A percentile compares a stretch with the other conserved stretches of the same genome.
Conservation (phyloP, 441 rosid species). For the Viola pubescens region DNA sequence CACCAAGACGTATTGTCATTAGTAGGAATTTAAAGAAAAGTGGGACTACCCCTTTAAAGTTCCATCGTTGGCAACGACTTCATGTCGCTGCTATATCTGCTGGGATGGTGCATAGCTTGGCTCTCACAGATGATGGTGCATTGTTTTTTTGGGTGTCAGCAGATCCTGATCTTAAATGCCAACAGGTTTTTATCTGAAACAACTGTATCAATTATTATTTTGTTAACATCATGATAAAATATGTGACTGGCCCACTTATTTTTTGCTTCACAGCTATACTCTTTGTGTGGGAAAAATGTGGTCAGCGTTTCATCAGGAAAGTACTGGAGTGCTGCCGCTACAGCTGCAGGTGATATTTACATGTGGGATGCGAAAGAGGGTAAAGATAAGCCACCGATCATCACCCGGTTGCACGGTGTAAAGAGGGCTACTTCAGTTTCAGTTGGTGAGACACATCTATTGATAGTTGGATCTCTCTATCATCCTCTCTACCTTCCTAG, state of each 20-base stretch:
- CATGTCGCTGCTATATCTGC: constrained; percentile 81
- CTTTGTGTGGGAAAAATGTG: constrained; percentile 49
- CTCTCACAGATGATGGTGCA: constrained; percentile 85
- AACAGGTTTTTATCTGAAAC: constrained; percentile 53
- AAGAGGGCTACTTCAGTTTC: constrained; percentile 85
- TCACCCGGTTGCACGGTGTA: constrained; percentile 69
- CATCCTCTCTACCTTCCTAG: constrained; percentile 58
- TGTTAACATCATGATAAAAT: not conserved
- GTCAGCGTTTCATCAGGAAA: constrained; percentile 87
- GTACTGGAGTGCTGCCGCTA: constrained; percentile 84
- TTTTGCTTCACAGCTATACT: constrained; percentile 43
- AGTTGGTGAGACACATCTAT: constrained; percentile 92
- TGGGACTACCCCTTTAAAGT: constrained; percentile 57
- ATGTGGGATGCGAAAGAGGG: constrained; percentile 85
- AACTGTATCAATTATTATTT: constrained; percentile 8
- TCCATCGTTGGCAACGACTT: constrained; percentile 64
- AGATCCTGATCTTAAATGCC: constrained; percentile 84
- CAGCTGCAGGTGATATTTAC: constrained; percentile 80
- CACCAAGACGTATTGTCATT: constrained; percentile 74
- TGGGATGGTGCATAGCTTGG: constrained; percentile 91
- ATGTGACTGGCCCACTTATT: constrained; percentile 6
- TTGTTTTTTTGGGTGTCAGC: constrained; percentile 91
- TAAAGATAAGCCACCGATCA: constrained; percentile 49
- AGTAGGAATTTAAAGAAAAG: constrained; percentile 73
- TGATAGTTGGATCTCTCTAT: constrained; percentile 74